phyloP scores from a whole-genome alignment of 257 asterid species.

The Lycium barbarum region DNA sequence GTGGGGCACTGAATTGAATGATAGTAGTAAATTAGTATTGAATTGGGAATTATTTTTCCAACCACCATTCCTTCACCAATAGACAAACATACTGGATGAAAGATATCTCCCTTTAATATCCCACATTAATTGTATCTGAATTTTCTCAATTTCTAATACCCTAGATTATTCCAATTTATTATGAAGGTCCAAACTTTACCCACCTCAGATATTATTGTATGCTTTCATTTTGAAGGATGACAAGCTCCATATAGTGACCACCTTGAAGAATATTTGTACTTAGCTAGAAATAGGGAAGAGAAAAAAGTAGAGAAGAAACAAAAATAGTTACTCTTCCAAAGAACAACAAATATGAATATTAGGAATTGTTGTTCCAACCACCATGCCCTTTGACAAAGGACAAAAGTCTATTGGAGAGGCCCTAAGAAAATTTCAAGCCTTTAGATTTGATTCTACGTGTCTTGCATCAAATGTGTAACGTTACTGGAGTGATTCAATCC shows the following conservation, averaged over 20 bases:
- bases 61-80: neutral
- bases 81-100: neutral
- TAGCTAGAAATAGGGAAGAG: neutral
- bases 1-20: neutral
- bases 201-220: slow-evolving; percentile 3
- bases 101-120: neutral
- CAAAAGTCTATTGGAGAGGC: neutral
- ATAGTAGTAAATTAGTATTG: neutral
- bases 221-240: neutral
- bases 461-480: too few species aligned
- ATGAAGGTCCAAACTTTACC: neutral
- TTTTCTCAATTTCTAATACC: neutral
- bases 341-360: neutral
- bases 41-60: neutral
- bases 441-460: neutral
- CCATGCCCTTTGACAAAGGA: neutral
- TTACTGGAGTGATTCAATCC: too few species aligned
- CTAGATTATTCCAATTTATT: neutral
- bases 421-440: neutral
- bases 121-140: neutral
- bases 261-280: neutral
- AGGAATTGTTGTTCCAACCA: neutral
- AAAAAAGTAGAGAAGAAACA: neutral
- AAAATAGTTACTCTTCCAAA: neutral
- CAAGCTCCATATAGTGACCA: neutral